Conservation (phyloP, 2,329 filamentous ascomycete genomes). For the Rugonectria rugulosa region DNA sequence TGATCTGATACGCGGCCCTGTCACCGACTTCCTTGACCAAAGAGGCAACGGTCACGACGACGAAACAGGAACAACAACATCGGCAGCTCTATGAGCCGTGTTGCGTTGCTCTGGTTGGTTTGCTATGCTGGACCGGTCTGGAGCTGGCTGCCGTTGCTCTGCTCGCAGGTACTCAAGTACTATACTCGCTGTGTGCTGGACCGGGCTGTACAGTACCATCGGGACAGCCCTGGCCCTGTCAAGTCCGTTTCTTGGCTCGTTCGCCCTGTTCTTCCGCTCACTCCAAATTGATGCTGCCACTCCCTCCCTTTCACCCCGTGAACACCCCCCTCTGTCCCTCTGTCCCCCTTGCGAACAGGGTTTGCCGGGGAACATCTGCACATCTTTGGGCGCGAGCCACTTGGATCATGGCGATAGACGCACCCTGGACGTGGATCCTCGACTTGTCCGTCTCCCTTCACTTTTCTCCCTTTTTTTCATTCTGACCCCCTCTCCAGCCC, state of each 20-base stretch:
- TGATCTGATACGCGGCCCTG: slow-evolving; percentile 8
- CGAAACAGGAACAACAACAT: background rate
- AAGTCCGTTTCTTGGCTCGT: slow-evolving; percentile 31
- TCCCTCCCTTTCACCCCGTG: background rate
- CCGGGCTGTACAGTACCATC: slow-evolving; percentile 26
- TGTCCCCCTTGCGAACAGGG: slow-evolving; percentile 30
- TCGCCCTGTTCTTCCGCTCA: slow-evolving; percentile 29
- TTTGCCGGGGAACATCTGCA: slow-evolving; percentile 34
- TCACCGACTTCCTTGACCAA: slow-evolving; percentile 1
- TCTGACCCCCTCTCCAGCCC: slow-evolving; percentile 17
- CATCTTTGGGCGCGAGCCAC: slow-evolving; percentile 17
- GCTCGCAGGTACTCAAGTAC: too few species aligned
- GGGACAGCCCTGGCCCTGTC: slow-evolving; percentile 31
- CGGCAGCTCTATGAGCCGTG: background rate
- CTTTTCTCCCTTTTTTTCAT: slow-evolving; percentile 26
- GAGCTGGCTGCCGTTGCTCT: too few species aligned
- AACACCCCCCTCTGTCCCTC: slow-evolving; percentile 15
- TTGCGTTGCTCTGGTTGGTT: slow-evolving; percentile 7
- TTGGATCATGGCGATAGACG: slow-evolving; percentile 8
- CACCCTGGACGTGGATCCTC: slow-evolving; percentile 10
- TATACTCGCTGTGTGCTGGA: slow-evolving; percentile 9
- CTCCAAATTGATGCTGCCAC: slow-evolving; percentile 10
- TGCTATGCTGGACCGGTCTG: background rate
- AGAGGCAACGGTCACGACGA: slow-evolving; percentile 3
- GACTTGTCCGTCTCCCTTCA: slow-evolving; percentile 10